Conservation (phyloP, 1,139 yeast genomes). For the Geotrichum carabidarum region DNA sequence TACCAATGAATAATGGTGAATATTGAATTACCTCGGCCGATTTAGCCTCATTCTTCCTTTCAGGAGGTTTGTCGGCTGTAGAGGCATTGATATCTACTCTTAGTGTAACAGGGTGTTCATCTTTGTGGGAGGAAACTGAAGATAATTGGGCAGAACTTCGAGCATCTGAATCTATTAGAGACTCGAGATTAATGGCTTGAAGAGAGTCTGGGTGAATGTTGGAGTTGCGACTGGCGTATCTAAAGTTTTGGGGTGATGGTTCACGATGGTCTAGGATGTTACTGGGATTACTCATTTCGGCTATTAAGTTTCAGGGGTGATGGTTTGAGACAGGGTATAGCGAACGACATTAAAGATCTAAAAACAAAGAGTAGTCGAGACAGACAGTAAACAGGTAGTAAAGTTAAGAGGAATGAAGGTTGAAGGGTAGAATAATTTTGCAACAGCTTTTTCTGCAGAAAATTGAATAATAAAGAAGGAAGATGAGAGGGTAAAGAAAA, state of each 20-base stretch:
- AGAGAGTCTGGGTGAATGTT: background rate
- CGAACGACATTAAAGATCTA: background rate
- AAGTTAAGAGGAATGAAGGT: background rate
- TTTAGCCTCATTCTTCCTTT: background rate
- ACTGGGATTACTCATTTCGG: background rate
- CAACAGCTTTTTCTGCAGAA: background rate
- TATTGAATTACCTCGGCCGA: background rate
- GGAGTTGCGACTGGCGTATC: constrained; percentile 1
- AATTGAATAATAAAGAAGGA: background rate
- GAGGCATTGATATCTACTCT: background rate
- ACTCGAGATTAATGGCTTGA: background rate
- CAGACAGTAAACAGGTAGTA: background rate
- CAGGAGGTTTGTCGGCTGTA: background rate
- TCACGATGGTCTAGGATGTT: background rate
- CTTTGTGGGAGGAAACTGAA: background rate
- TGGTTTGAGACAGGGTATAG: background rate
- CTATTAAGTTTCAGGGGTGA: background rate
- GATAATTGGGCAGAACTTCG: background rate
- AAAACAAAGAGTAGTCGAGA: background rate
- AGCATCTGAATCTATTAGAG: background rate
- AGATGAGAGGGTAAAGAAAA: background rate
- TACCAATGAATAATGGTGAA: constrained; percentile 34
- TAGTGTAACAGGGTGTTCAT: background rate
- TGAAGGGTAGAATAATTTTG: background rate
- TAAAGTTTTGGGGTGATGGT: background rate